These are phyloP conservation scores for Kurtzmaniella fragi DNA, from an alignment of 805 yeast species.

Conservation along the genomic window DNA sequence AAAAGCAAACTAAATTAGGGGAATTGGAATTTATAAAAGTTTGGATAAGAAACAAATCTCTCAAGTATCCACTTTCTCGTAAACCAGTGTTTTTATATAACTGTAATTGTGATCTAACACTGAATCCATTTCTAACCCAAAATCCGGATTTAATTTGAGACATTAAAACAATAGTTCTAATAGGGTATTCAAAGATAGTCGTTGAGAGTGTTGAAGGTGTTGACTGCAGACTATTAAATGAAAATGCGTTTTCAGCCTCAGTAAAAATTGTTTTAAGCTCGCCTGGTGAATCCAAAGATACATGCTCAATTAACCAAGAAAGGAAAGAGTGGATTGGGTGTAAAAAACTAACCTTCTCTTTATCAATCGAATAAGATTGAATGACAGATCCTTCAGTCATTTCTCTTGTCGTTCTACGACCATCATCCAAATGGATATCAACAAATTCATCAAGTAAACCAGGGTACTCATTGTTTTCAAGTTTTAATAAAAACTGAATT, in stretches of 20 bases:
- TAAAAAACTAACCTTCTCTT: constrained; percentile 57
- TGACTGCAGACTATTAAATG: not conserved
- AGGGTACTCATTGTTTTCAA: constrained; percentile 26
- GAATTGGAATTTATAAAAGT: constrained; percentile 46
- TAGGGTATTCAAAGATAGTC: constrained; percentile 61
- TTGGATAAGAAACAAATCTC: constrained; percentile 76
- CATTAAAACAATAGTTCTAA: constrained; percentile 69
- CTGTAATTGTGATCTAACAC: constrained; percentile 72
- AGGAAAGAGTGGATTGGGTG: constrained; percentile 77
- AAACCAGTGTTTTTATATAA: constrained; percentile 74
- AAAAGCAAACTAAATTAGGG: constrained; percentile 52
- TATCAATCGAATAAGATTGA: constrained; percentile 21
- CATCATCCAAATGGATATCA: constrained; percentile 16
- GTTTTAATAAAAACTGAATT: constrained; percentile 19
- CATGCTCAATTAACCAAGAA: constrained; percentile 64
- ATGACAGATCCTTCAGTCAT: constrained; percentile 16
- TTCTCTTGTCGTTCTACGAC: constrained; percentile 15
- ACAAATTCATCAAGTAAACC: constrained; percentile 21
- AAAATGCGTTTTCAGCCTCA: constrained; percentile 6
- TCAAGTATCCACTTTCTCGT: constrained; percentile 74
- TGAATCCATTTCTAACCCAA: constrained; percentile 91
- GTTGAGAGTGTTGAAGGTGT: constrained; percentile 12
- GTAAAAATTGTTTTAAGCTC: constrained; percentile 18
- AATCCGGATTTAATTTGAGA: constrained; percentile 75
- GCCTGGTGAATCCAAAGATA: constrained; percentile 19